A percentile compares a stretch with the other conserved stretches of the same genome.
Conservation (phyloP, 129 eudicot species). For the Flaveria brownii region DNA sequence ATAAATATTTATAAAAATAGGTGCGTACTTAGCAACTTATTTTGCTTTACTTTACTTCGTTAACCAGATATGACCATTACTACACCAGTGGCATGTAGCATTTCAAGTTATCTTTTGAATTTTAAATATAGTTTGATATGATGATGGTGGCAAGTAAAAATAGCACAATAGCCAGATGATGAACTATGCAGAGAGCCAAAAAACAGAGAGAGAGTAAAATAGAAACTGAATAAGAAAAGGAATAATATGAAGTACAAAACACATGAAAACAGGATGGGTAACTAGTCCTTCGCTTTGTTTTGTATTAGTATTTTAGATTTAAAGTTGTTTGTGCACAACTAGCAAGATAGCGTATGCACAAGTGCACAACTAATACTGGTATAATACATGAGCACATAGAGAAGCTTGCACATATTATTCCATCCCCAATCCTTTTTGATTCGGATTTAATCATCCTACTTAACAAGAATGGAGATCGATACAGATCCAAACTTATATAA, state of each 20-base stretch:
- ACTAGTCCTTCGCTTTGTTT: neutral
- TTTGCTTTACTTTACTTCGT: neutral
- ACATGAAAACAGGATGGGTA: neutral
- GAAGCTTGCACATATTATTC: neutral
- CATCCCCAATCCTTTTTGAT: too few species aligned
- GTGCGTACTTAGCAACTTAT: neutral
- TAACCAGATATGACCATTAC: neutral
- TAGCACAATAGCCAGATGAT: neutral
- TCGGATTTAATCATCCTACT: too few species aligned
- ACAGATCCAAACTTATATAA: too few species aligned
- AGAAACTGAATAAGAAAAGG: too few species aligned
- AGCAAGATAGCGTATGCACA: neutral
- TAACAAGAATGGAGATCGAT: too few species aligned
- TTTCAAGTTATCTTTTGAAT: neutral
- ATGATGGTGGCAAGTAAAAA: conserved; percentile 1
- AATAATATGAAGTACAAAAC: conserved; percentile 1
- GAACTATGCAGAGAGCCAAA: neutral
- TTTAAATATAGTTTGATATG: neutral
- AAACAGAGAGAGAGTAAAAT: neutral
- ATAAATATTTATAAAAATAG: neutral
- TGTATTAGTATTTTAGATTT: neutral
- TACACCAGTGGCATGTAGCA: neutral
- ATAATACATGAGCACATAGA: neutral
- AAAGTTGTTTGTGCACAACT: neutral
- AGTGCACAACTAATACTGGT: neutral